phyloP scores from a whole-genome alignment of 2,329 filamentous ascomycete genomes.

The Byssothecium circinans region DNA sequence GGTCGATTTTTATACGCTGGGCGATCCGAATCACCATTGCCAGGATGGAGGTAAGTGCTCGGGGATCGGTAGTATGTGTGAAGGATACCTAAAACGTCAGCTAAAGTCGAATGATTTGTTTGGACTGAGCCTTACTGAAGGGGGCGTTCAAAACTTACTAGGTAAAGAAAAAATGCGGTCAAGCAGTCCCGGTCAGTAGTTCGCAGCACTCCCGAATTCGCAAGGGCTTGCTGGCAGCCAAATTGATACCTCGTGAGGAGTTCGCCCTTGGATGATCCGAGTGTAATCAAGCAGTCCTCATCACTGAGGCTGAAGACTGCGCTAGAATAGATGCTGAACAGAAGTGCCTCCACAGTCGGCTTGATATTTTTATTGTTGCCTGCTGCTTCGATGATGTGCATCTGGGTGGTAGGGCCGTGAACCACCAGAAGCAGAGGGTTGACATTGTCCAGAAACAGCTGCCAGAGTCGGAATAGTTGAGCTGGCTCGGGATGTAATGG shows the following conservation, averaged over 20 bases:
- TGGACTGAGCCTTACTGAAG: too few relatives aligned
- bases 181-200: constrained; percentile 59
- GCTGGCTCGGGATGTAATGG: constrained; percentile 66
- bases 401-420: constrained; percentile 47
- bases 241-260: constrained; percentile 61
- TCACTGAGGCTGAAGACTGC: constrained; percentile 57
- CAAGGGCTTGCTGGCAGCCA: constrained; percentile 63
- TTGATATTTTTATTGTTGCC: constrained; percentile 54
- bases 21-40: constrained; percentile 62
- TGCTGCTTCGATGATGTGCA: constrained; percentile 63
- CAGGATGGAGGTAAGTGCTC: constrained; percentile 57
- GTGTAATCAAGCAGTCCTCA: constrained; percentile 55
- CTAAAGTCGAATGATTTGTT: constrained; percentile 1
- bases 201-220: constrained; percentile 57
- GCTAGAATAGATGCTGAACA: constrained; percentile 40
- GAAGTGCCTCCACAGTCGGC: constrained; percentile 59
- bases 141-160: constrained; percentile 45
- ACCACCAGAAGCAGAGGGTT: constrained; percentile 34
- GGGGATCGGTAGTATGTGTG: constrained; percentile 50
- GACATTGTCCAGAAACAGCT: constrained; percentile 63
- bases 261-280: constrained; percentile 56
- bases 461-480: constrained; percentile 72
- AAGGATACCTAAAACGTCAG: constrained; percentile 55
- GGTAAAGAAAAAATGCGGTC: constrained; percentile 57
- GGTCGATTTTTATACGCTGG: constrained; percentile 62